Evolutionary conservation across 192 early-diverging fungal genomes (phyloP), one percentile per base, ranked within the genome.

Genomic region (Thamnidium elegans): DNA sequence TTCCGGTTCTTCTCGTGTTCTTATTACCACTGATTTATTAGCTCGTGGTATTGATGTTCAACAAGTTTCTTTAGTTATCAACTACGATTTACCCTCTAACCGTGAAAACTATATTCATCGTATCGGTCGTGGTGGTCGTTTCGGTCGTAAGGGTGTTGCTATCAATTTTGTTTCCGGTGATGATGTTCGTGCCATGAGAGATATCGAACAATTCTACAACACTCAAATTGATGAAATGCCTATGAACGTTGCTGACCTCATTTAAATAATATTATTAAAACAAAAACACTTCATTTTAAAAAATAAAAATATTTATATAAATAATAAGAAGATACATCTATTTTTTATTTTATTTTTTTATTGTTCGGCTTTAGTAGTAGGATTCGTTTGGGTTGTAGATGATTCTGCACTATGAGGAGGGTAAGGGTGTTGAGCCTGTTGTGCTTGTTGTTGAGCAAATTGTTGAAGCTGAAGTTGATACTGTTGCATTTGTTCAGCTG

Each of bases 151-250:
- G 88, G 97, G 97, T 87, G 96, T 99, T 71, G 94, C 95, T 65
- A 96, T 99, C 86, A 99, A 99, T 88, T 99, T 99, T 84, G 94
- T 99, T 67, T 89, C 92, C 56, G 87, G 85, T 74, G 95, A 99
- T n/a, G 97, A 99, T 79, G 87, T 91, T 58, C 81, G 83, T 60
- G 90, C 90, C 77, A 85, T 97, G 74, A 86, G 91, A 55, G 85
- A 89, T 45, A 91, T 92, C 79, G 96, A 97, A 81, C 78, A 88
- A 77, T 95, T 91, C 88, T 99, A 99, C 91, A 94, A 91, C 82
- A 99, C 96, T 72, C 95, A 99, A 86, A 87, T 97, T 73, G 95
- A 98, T 71, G 97, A 99, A 84, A 98, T 99, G 95, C 97, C 97
- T 68, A 88, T 94, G 81, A 93, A 97, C 86, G 91, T 98, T 75